Percentiles rank a stretch among this genome's conserved stretches.
These are phyloP conservation scores for Fraxinus albicans DNA, from an alignment of 305 asterid species.

Conservation along the genomic window DNA sequence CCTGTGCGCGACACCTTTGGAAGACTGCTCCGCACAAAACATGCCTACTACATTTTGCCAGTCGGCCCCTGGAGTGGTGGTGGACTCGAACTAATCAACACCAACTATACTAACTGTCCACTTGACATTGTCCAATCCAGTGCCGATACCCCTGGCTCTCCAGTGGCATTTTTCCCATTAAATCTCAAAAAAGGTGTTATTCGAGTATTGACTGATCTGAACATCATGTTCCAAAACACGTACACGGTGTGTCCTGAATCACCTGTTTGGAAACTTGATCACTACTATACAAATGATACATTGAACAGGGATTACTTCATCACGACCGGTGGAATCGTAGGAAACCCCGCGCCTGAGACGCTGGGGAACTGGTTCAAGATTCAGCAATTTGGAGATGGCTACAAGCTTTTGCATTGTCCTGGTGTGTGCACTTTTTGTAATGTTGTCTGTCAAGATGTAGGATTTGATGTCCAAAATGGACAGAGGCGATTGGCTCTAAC, in stretches of 20 bases:
- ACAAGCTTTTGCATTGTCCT: constrained; percentile 6
- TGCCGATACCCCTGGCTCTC: neutral
- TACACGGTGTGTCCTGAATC: neutral
- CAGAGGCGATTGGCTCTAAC: constrained; percentile 12
- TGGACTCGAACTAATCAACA: constrained; percentile 7
- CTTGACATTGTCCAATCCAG: constrained; percentile 3
- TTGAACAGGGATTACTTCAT: constrained; percentile 7
- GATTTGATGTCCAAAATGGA: constrained; percentile 2
- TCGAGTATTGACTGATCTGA: constrained; percentile 3
- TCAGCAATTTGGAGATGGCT: constrained; percentile 17
- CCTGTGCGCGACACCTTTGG: constrained; percentile 8
- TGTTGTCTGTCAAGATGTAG: constrained; percentile 3
- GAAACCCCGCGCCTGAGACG: constrained; percentile 19
- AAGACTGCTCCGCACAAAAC: neutral
- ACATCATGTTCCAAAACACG: neutral
- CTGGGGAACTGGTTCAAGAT: constrained; percentile 12
- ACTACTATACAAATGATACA: neutral
- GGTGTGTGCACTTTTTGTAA: neutral
- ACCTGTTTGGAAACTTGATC: neutral
- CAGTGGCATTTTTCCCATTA: constrained; percentile 9
- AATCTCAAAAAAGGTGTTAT: neutral
- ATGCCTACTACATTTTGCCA: constrained; percentile 21
- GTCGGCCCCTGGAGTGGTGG: constrained; percentile 17
- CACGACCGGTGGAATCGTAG: constrained; percentile 21
- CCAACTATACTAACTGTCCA: constrained; percentile 18